phyloP scores from a whole-genome alignment of 768 basidiomycete genomes.

The Lentinula lateritia region DNA sequence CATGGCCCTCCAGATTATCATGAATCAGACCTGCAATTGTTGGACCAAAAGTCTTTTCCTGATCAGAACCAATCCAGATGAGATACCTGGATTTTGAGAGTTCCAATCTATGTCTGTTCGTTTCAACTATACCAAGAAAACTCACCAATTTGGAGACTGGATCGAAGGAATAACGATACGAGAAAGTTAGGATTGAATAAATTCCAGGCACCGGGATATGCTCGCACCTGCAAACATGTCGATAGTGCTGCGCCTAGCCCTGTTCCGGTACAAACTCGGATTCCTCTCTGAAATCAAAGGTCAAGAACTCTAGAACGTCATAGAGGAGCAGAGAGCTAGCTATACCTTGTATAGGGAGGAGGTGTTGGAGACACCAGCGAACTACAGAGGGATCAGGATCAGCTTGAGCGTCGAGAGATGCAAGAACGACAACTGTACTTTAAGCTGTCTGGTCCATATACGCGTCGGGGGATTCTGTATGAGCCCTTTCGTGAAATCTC shows the following conservation, averaged over 20 bases:
- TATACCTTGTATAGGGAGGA: conserved; percentile 56
- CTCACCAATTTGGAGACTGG: conserved; percentile 46
- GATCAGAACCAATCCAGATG: conserved; percentile 82
- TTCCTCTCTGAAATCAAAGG: conserved; percentile 40
- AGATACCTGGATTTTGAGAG: conserved; percentile 47
- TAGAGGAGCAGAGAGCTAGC: not conserved
- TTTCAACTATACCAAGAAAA: not conserved
- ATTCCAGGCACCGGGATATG: conserved; percentile 1
- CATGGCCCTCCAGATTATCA: conserved; percentile 60
- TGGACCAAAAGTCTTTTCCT: conserved; percentile 81
- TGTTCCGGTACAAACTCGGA: conserved; percentile 82
- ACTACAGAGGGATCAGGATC: conserved; percentile 28
- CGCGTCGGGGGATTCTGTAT: conserved; percentile 66
- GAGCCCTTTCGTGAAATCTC: conserved; percentile 74
- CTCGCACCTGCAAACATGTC: conserved; percentile 71
- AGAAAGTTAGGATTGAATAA: conserved; percentile 1
- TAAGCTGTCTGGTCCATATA: conserved; percentile 78
- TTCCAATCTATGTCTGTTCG: not conserved
- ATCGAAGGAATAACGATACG: not conserved
- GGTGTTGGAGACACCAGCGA: conserved; percentile 79
- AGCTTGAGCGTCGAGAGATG: not conserved
- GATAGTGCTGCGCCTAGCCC: conserved; percentile 79
- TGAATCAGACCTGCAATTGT: conserved; percentile 72
- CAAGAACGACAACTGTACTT: conserved; percentile 36
- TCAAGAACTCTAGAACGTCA: not conserved